Base-by-base conservation (phyloP, 306 rosid genomes). In the Sphenostylis stenocarpa region DNA sequence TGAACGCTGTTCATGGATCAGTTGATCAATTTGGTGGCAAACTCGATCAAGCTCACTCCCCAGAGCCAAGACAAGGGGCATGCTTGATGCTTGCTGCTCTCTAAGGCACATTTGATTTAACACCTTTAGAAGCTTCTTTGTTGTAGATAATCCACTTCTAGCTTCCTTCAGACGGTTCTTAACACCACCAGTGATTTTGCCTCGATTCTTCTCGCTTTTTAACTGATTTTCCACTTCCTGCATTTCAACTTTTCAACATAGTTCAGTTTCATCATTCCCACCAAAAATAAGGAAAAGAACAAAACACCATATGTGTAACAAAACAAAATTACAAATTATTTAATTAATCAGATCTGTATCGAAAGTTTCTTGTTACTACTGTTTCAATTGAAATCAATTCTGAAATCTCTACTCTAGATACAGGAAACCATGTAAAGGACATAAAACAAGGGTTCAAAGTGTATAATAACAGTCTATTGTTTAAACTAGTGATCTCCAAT, bases 71-170 rank as follows among this genome's bases (percentile, higher is more conserved):
- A 89, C 60, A 24, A 94, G 64, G n/a, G 96, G 83, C 26, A 70
- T 77, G 72, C 85, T 75, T 31, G 91, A 74, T 9, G 98, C 77
- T 12, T 76, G 84, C 73, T 82, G 78, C 56, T 85, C 91, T 83
- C 90, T 72, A 67, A 79, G 86, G 67, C 85, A 89, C 68, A 90
- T 70, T 67, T 91, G 93, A 67, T 82, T 86, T 34, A 94, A 62
- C 53, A 92, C 91, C 77, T 91, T 90, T 13, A 94, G 70, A 67
- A 94, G 90, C 87, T 94, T 93, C 82, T 88, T 94, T 0, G 97
- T 87, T 58, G 97, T 90, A 14, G 90, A 78, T 31, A 92, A 70
- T 33, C 93, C 89, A 72, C 81, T 84, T 56, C 91, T 83, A 31
- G 93, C 97, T 79, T 90, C 96, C 86, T 92, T 94, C 76, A 92